Base-by-base conservation (phyloP, 1,139 yeast genomes). In the Scheffersomyces parashehatae region DNA sequence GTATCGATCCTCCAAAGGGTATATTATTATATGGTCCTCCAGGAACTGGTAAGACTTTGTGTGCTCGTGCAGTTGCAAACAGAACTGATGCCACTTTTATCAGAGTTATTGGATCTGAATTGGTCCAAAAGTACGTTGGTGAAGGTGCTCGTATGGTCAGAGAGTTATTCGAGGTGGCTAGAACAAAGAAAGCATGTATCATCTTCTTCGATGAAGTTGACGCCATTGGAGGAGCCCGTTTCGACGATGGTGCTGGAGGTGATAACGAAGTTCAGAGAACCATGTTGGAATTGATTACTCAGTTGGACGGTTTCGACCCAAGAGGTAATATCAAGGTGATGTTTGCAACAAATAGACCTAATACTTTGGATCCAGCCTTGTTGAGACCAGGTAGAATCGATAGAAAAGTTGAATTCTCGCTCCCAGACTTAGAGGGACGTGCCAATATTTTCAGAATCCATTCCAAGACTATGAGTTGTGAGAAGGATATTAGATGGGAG, bases 81-180 rank as follows among this genome's bases (percentile, higher is more conserved):
- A 83, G 99, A 74, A 93, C 99, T 2, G 99, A 93, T 68, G 99
- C 99, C 29, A 93, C 99, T 0, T 93, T 93, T 59, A 93, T 93
- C 53, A 83, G 99, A 61, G 99, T 93, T 43, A 93, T 93, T 73
- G 99, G 99, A 5, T 90, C 98, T 0, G 99, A 93, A 69, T 79
- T 93, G 64, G 99, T 93, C 33, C 99, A 93, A 66, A 93, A 93
- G 67, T 93, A 93, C 64, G 99, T 93, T 42, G 99, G 99, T 62
- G 99, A 93, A 72, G 99, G 99, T 71, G 99, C 99, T 4, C 82
- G 99, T 64, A 93, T 93, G 99, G 98, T 93, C 46, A 82, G 99
- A 65, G 99, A 93, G 70, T 77, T 93, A 59, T 93, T 93, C 60
- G 99, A 93, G 65, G 90, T 93, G 98, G 99, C 99, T 2, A 84